Evolutionary conservation across 1,139 yeast genomes (phyloP), one percentile per base, ranked within the genome.

Genomic region (Scheffersomyces quercinus): DNA sequence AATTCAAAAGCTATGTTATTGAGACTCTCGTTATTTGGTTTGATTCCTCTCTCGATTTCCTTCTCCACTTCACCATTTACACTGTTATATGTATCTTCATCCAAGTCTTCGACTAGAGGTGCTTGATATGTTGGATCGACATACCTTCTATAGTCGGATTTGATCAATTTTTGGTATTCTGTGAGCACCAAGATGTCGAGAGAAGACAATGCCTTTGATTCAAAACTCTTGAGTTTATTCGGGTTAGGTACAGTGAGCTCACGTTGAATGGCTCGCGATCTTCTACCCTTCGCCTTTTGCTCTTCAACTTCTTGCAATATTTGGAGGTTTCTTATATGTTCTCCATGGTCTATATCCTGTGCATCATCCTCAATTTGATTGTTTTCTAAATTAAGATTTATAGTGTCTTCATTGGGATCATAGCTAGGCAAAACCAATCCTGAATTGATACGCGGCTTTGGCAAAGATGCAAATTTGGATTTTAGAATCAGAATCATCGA

Each of bases 231-330:
- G 1, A 57, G 29, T 0, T 43, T 31, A 2, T 50, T 42, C 0
- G 76, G 67, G 12, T 63, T 38, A 0, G 88, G 88, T 9, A 84
- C 64, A 0, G 75, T 72, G n/a, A 84, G 65, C 0, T 68, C 75
- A 38, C 62, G 58, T 49, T 79, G 82, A 0, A 82, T 61, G 0
- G 70, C 85, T 48, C 70, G 77, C 0, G 88, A 79, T 40, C 77
- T 56, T 42, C 79, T 57, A 12, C 62, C 49, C 39, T 61, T 58
- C 2, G 66, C 60, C 41, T 59, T 60, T 40, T 63, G 67, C 13
- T 56, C 65, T 15, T 62, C 67, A 3, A 67, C 56, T 44, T 59
- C 57, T 28, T 58, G 55, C 33, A 67, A 50, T 2, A 65, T 47
- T 40, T 63, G 63, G 36, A 67, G 47, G 31, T 59, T 55, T 34